Base-by-base conservation (phyloP, 2,329 filamentous ascomycete genomes). In the Hansfordia pulvinata region DNA sequence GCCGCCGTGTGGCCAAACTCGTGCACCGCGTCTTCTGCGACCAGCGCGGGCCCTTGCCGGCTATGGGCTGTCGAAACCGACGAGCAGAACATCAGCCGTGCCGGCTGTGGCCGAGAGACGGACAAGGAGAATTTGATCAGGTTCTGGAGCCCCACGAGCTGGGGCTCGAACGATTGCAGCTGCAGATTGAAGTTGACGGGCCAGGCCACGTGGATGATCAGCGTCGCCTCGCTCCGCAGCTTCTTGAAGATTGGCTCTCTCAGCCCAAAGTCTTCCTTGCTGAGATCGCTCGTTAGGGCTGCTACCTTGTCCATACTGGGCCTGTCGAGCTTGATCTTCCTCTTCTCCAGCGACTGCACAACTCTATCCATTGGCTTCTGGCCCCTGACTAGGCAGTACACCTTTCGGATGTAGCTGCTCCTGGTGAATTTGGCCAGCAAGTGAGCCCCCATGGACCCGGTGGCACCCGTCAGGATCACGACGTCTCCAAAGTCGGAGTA, bases 391-490 rank as follows among this genome's bases (percentile, higher is more conserved):
- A 57, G 3, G 28, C 10, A 10, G 26, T 29, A n/a, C n/a, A n/a
- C n/a, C n/a, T n/a, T n/a, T n/a, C n/a, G n/a, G n/a, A n/a, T 58
- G 27, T 71, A 70, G 19, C 64, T 62, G 22, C 65, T 56, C 3
- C 64, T 56, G 5, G 66, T 64, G n/a, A 72, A 53, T 4, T 67
- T 56, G 6, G 61, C 60, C 4, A 64, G 51, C 3, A 66, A 44
- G 36, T 65, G 61, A 3, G 60, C 55, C 9, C 66, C 66, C 1
- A 70, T 47, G 10, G 61, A 62, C 3, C 66, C 66, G 3, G 66
- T 69, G 2, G 56, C 58, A 10, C 65, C 66, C 3, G 65, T 70
- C 13, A 70, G 36, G n/a, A n/a, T n/a, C n/a, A n/a, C n/a, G n/a
- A n/a, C n/a, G n/a, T n/a, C n/a, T n/a, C n/a, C n/a, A n/a, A n/a